Base-by-base conservation (phyloP, 2,329 filamentous ascomycete genomes). In the Hypoxylon sp. region DNA sequence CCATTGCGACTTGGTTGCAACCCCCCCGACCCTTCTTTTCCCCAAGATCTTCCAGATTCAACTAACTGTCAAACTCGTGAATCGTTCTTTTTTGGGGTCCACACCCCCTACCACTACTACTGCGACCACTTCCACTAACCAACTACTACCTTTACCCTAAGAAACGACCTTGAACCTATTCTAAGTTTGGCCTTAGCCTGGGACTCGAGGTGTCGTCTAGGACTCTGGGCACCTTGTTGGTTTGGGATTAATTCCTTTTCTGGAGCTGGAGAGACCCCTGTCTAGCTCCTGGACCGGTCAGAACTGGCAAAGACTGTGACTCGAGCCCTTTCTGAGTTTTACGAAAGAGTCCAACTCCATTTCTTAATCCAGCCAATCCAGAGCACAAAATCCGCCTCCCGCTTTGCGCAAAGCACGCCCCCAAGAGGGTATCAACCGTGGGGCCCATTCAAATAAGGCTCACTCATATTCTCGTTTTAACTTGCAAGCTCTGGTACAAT, bases 31-130 rank as follows among this genome's bases (percentile, higher is more conserved):
- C 56, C 61, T 65, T 57, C 29, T 53, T 59, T 62, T 61, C 67
- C 67, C 67, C 67, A 56, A 70, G 67, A 70, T 70, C 67, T 70
- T 65, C 65, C 67, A 69, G 66, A 69, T 69, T 69, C 52, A 61
- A 56, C 61, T 46, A 52, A n/a, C 57, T 39, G 57, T 51, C 52
- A 63, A 60, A 64, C 56, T 58, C 43, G 65, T 68, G 57, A 65
- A 65, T 63, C 65, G 32, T 56, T 63, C 54, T 46, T 68, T 65
- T 50, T 47, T 16, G 30, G 56, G 61, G 55, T 51, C 45, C 56
- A n/a, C 48, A 41, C 61, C 61, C 50, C 41, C 45, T 52, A 48
- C 48, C 34, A 48, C 48, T 27, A 39, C 37, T 56, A 41, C 51
- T 43, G 32, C 55, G 21, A 25, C 50, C n/a, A 54, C n/a, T 61